Conservation (phyloP, 257 asterid genomes). For the Nicotiana otophora region DNA sequence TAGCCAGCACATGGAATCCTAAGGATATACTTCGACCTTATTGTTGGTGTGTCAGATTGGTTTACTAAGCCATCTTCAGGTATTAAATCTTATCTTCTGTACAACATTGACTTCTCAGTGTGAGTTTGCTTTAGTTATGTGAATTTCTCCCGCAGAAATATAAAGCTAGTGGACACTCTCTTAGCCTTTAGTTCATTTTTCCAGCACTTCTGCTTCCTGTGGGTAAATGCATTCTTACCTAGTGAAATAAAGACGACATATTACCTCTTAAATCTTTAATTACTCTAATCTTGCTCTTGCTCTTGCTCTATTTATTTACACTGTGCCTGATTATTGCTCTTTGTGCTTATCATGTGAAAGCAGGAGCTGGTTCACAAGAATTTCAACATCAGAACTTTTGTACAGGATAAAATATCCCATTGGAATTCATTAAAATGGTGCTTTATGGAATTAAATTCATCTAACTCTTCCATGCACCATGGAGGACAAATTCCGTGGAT, state of each 20-base stretch:
- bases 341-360: neutral
- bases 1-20: neutral
- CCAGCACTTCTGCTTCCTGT: neutral
- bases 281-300: neutral
- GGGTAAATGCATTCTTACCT: neutral
- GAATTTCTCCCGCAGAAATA: neutral
- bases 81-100: neutral
- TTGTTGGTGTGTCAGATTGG: conserved; percentile 5
- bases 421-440: conserved; percentile 3
- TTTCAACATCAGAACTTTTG: neutral
- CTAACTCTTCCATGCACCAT: conserved; percentile 3
- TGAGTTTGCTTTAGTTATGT: neutral
- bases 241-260: neutral
- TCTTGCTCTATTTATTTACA: neutral
- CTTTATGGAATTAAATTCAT: neutral
- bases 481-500: neutral
- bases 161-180: neutral
- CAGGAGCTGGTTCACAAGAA: conserved; percentile 3
- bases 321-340: neutral
- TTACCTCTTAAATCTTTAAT: neutral
- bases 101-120: neutral
- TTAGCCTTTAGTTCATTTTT: neutral
- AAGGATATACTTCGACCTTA: neutral
- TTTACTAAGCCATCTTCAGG: conserved; percentile 4
- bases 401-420: conserved; percentile 8